Base-by-base conservation (phyloP, 352 stramenopile species). In the Phytophthora quininea region DNA sequence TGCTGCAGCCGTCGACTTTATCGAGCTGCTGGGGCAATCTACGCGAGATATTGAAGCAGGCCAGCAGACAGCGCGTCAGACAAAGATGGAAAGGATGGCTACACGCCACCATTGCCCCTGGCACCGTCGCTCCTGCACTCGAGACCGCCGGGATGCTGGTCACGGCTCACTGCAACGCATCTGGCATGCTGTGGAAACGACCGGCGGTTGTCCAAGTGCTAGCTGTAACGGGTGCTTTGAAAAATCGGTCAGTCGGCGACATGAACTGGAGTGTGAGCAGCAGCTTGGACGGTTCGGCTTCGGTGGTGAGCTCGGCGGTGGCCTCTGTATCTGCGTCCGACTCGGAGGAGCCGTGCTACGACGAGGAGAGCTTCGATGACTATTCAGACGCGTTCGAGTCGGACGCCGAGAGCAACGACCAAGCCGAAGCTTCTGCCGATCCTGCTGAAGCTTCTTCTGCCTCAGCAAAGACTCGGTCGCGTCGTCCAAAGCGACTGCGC, bases 321-420 rank as follows among this genome's bases (percentile, higher is more conserved):
- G 12, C 1, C 15, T 42, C 50, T 9, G 3, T 0, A 5, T 47
- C 50, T 29, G n/a, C 40, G 27, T 24, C 19, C 19, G 19, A 24
- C 19, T 24, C 19, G 19, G 19, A 24, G 19, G 19, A 24, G 19
- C 19, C 19, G 19, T 24, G 19, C 19, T 88, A 84, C 58, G 69
- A 74, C 15, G 65, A 81, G 11, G 74, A 86, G 8, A 69, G 62
- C 6, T 86, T 85, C 30, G 79, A 86, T 33, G 64, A 74, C 4
- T 90, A 90, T 62, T 86, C 79, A 33, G 75, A 84, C 46, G 71
- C 73, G 30, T 88, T 88, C 32, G 79, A 90, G 62, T 66, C 45
- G 12, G 71, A 76, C 38, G 58, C 64, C 33, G 64, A 69, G 5
- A 24, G 19, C 19, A 24, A 24, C 19, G 19, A 24, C 19, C 19